A percentile compares a stretch with the other conserved stretches of the same genome.
Conservation (phyloP, 2,329 filamentous ascomycete genomes). For the Botrytis elliptica region DNA sequence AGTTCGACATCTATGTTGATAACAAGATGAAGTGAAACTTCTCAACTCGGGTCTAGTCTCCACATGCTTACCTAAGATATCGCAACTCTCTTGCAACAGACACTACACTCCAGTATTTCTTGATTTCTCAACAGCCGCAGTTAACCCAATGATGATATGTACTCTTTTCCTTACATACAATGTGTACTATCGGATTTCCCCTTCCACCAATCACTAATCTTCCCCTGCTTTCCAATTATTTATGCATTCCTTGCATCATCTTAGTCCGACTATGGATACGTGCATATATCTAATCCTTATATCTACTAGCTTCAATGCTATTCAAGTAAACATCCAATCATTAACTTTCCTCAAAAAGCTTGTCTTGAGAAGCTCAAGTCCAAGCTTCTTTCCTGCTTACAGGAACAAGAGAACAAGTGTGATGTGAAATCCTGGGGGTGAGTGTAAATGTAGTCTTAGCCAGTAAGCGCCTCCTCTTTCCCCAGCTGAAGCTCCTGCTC, state of each 20-base stretch:
- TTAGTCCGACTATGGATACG: constrained; percentile 9
- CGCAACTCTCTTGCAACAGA: background rate
- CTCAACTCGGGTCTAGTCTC: background rate
- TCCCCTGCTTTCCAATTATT: background rate
- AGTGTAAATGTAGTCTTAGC: constrained; percentile 10
- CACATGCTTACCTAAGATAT: background rate
- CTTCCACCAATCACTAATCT: background rate
- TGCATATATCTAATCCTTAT: constrained; percentile 3
- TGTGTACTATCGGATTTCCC: background rate
- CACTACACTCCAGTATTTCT: background rate
- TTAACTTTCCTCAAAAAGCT: constrained; percentile 2
- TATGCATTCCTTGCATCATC: constrained; percentile 19
- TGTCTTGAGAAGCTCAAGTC: constrained; percentile 8
- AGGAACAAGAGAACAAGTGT: constrained; percentile 14
- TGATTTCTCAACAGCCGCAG: background rate
- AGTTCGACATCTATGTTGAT: background rate
- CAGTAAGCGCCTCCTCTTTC: constrained; percentile 12
- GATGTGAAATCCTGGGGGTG: background rate
- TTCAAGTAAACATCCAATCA: background rate
- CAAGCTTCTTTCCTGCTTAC: constrained; percentile 12
- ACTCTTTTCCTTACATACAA: background rate
- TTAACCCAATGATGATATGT: background rate
- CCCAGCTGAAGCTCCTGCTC: constrained; percentile 1
- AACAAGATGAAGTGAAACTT: background rate
- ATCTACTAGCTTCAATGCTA: background rate